phyloP scores from a whole-genome alignment of 208 protist species.

The Spongospora subterranea region DNA sequence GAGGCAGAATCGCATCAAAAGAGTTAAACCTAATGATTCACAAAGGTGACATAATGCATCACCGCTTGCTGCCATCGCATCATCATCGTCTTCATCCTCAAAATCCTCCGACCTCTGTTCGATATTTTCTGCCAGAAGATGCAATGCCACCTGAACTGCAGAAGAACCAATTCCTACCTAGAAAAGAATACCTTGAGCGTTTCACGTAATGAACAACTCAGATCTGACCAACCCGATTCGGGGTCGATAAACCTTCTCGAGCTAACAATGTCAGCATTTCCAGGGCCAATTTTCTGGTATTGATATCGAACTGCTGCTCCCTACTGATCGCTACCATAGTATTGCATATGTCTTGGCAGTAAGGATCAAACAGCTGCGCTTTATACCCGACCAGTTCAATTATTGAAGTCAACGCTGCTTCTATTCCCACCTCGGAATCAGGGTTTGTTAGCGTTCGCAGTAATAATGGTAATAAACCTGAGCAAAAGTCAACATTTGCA shows the following conservation, averaged over 20 bases:
- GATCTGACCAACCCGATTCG: too few relatives aligned
- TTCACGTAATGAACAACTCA: too few relatives aligned
- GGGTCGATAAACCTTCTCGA: neutral
- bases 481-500: neutral
- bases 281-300: neutral
- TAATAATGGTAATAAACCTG: neutral
- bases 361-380: neutral
- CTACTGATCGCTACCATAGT: neutral
- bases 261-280: neutral
- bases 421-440: neutral
- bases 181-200: too few relatives aligned
- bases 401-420: neutral
- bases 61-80: neutral
- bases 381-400: conserved; percentile 15
- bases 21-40: neutral
- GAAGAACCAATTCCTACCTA: neutral
- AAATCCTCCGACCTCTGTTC: neutral
- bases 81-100: neutral
- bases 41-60: neutral
- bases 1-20: neutral
- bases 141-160: neutral
- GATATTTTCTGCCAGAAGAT: neutral
- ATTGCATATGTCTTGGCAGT: neutral
- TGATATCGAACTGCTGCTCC: neutral
- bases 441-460: neutral